Percentiles rank a stretch among this genome's conserved stretches.
phyloP scores from a whole-genome alignment of 306 rosid genomes.

The Vachellia collinsii region DNA sequence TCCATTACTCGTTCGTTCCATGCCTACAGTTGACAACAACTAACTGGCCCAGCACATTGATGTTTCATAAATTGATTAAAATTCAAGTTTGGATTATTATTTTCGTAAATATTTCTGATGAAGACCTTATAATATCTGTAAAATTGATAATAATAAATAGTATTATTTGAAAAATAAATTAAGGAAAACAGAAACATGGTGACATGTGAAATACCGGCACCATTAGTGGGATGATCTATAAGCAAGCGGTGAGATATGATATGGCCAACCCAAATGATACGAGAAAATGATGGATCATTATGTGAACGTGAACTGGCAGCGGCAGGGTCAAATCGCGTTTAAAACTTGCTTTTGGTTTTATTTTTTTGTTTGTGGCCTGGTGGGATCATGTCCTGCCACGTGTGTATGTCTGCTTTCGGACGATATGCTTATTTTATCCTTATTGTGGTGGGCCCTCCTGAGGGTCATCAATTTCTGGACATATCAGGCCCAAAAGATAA shows the following conservation, averaged over 20 bases:
- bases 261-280: background rate
- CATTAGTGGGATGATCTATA: background rate
- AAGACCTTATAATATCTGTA: background rate
- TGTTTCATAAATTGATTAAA: background rate
- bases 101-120: background rate
- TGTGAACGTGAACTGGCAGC: conserved; percentile 22
- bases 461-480: background rate
- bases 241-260: background rate
- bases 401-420: conserved; percentile 31
- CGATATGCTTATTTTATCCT: background rate
- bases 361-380: background rate
- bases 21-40: background rate
- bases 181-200: background rate
- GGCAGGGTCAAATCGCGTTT: background rate
- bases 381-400: conserved; percentile 42
- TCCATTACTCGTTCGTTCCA: background rate
- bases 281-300: background rate
- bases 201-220: conserved; percentile 6
- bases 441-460: conserved; percentile 16
- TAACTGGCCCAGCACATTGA: background rate
- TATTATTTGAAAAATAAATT: background rate
- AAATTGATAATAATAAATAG: background rate
- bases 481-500: background rate
- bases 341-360: background rate
- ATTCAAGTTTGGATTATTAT: background rate